Base-by-base conservation (phyloP, 352 stramenopile species). In the Pythium pyrilobum region DNA sequence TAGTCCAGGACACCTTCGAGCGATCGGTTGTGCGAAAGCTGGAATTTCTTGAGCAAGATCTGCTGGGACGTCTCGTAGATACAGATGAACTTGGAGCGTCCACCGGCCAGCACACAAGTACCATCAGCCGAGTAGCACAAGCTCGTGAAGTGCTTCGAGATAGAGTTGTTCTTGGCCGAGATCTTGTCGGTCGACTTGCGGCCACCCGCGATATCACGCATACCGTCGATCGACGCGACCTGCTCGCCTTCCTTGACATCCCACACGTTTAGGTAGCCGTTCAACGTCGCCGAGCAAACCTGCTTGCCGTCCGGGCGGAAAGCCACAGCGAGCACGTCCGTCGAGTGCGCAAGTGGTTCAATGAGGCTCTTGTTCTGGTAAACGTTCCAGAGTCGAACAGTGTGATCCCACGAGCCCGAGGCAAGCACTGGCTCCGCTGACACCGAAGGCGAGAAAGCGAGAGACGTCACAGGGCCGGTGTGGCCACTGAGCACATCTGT, bases 21-120 rank as follows among this genome's bases (percentile, higher is more conserved):
- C 28, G 85, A 96, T 39, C 96, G 71, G 73, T 99, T 99, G 77
- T 99, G 97, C 27, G 92, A 98, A 37, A 99, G 84, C 78, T 99
- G 96, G 68, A 99, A 99, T 68, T 99, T 99, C 62, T 99, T 98
- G 41, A 99, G 73, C 48, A 99, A 71, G 25, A 99, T 95, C 49
- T 89, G 85, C 62, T 85, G 78, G 21, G 82, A 95, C 33, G 97
- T 88, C 65, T 98, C 92, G 80, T 99, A 99, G 59, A 99, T 99
- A 65, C 97, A 99, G 49, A 99, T 92, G 66, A 98, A 99, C 71
- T 99, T 99, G 46, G 89, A 98, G 47, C 96, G 95, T 12, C 97
- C 97, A 51, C 96, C 97, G 5, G 96, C 97, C 12, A 99, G 77
- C 23, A 99, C 79, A 62, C 95, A 98, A 12, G 85, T 85, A 50